phyloP scores from a whole-genome alignment of 2,329 filamentous ascomycete species.

The Lasiodiplodia sp. region DNA sequence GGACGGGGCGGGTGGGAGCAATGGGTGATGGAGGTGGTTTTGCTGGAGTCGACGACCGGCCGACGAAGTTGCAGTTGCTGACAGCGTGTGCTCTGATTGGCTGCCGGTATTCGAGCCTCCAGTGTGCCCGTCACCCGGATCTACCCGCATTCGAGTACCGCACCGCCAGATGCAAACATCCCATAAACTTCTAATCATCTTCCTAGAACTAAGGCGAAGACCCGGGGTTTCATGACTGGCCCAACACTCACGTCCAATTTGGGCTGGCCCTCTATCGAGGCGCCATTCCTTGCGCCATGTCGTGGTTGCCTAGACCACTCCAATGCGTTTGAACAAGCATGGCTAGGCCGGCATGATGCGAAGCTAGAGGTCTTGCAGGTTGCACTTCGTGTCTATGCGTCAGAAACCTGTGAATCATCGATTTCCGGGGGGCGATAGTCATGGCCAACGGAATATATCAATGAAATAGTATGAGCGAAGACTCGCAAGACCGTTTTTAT shows the following conservation, averaged over 20 bases:
- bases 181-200: not conserved
- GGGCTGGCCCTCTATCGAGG: not conserved
- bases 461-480: not conserved
- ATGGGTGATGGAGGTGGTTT: constrained; percentile 47
- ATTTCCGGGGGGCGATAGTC: not conserved
- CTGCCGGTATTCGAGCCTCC: constrained; percentile 10
- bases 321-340: not conserved
- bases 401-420: constrained; percentile 4
- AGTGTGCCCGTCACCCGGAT: constrained; percentile 10
- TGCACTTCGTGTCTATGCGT: not conserved
- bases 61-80: constrained; percentile 28
- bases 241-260: not conserved
- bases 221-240: not conserved
- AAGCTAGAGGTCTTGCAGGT: not conserved
- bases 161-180: too few relatives aligned
- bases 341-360: not conserved
- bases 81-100: constrained; percentile 24
- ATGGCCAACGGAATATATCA: not conserved
- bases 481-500: too few relatives aligned
- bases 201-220: not conserved
- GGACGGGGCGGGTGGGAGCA: constrained; percentile 61
- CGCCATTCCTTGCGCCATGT: not conserved
- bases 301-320: not conserved
- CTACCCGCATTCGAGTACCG: not conserved
- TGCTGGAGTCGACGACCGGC: constrained; percentile 40